Conservation (phyloP, 2,329 filamentous ascomycete species). For the Fusarium napiforme region DNA sequence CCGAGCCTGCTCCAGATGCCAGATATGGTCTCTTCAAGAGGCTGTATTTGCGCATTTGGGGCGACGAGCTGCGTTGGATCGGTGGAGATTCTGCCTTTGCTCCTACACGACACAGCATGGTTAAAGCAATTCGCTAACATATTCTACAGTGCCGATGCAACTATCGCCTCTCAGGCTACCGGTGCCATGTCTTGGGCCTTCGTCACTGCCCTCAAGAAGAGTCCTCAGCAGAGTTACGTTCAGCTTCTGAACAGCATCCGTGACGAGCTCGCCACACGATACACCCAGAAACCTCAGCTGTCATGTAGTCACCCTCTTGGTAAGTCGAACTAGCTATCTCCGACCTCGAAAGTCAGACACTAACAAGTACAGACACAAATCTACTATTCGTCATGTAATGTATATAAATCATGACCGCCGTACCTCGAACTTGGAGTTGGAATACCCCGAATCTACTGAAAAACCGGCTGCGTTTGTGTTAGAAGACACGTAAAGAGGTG, state of each 20-base stretch:
- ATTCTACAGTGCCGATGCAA: slow-evolving; percentile 81
- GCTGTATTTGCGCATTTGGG: slow-evolving; percentile 56
- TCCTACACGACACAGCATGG: not conserved
- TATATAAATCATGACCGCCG: slow-evolving; percentile 22
- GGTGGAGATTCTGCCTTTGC: not conserved
- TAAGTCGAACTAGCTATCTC: slow-evolving; percentile 58
- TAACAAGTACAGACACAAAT: slow-evolving; percentile 64
- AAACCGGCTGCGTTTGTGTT: not conserved
- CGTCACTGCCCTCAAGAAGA: slow-evolving; percentile 91
- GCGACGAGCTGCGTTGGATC: slow-evolving; percentile 59
- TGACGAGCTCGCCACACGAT: slow-evolving; percentile 88
- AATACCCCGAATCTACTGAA: slow-evolving; percentile 19
- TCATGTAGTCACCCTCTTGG: slow-evolving; percentile 97
- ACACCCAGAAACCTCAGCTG: slow-evolving; percentile 94
- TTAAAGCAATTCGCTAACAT: slow-evolving; percentile 26
- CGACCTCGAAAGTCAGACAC: not conserved
- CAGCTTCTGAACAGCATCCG: slow-evolving; percentile 96
- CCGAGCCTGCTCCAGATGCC: slow-evolving; percentile 55
- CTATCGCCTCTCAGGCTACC: slow-evolving; percentile 88
- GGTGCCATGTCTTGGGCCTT: slow-evolving; percentile 99
- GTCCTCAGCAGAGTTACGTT: slow-evolving; percentile 97
- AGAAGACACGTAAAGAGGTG: not conserved
- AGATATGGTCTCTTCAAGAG: slow-evolving; percentile 45
- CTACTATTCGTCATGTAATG: slow-evolving; percentile 71
- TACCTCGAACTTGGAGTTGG: slow-evolving; percentile 27